Conservation (phyloP, 2,329 filamentous ascomycete genomes). For the Raffaelea deltoideospora region DNA sequence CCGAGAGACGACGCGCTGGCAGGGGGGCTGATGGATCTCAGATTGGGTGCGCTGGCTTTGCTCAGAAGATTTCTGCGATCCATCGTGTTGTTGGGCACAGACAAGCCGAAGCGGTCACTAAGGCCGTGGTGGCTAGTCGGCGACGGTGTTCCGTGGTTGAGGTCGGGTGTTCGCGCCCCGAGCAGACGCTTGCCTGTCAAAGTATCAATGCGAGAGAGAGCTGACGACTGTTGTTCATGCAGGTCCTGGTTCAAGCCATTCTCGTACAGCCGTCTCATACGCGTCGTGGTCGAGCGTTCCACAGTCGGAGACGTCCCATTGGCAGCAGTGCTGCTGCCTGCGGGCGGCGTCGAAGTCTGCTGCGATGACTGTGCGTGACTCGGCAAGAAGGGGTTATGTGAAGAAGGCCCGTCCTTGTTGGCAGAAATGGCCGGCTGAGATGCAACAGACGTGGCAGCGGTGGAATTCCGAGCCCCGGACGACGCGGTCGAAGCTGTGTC, state of each 20-base stretch:
- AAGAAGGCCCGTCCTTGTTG: conserved; percentile 32
- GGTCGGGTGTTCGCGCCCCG: conserved; percentile 34
- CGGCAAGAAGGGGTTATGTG: too few species aligned
- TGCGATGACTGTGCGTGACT: too few species aligned
- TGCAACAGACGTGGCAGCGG: conserved; percentile 75
- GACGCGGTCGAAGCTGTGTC: conserved; percentile 81
- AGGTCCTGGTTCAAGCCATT: conserved; percentile 65
- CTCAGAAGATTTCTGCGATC: conserved; percentile 24
- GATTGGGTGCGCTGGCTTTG: conserved; percentile 53
- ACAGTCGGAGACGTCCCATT: conserved; percentile 19
- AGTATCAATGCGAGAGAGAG: conserved; percentile 66
- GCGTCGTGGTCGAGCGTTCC: conserved; percentile 51
- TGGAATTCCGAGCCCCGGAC: conserved; percentile 59
- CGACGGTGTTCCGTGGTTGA: conserved; percentile 25
- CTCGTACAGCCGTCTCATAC: conserved; percentile 68
- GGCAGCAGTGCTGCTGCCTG: neutral
- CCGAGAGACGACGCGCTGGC: conserved; percentile 20
- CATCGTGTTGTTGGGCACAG: neutral
- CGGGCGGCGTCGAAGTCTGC: too few species aligned
- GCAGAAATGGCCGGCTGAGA: conserved; percentile 46
- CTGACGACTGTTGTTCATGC: conserved; percentile 64
- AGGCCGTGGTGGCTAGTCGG: conserved; percentile 28
- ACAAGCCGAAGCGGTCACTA: conserved; percentile 23
- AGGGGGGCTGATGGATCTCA: conserved; percentile 42
- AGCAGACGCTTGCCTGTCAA: conserved; percentile 48